phyloP scores from a whole-genome alignment of 1,284 basidiomycete species.

The Ustilago curta region DNA sequence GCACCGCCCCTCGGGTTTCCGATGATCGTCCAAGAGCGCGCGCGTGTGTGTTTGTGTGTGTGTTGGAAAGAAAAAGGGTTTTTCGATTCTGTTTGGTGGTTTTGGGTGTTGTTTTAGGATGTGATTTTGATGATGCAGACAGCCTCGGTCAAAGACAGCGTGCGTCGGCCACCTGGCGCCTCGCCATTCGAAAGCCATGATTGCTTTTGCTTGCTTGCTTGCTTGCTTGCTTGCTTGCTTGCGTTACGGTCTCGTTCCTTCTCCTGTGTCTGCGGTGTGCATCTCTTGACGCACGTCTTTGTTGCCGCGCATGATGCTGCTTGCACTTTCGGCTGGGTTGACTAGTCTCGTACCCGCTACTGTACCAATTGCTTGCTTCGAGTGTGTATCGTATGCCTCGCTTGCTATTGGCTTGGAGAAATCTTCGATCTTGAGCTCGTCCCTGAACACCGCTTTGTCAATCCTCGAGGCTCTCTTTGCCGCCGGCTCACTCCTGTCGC shows the following conservation, averaged over 20 bases:
- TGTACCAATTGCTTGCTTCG: background rate
- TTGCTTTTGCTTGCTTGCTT: too few relatives aligned
- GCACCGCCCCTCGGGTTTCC: conserved; percentile 16
- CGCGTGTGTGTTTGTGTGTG: background rate
- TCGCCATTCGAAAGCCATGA: too few relatives aligned
- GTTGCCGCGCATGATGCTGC: background rate
- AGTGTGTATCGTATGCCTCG: background rate
- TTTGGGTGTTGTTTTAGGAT: background rate
- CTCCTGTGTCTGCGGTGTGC: background rate
- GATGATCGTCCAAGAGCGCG: conserved; percentile 8
- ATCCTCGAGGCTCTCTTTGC: conserved; percentile 1
- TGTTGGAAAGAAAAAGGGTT: too few relatives aligned
- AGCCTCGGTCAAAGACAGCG: too few relatives aligned
- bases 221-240: too few relatives aligned
- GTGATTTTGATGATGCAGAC: too few relatives aligned
- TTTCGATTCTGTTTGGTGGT: too few relatives aligned
- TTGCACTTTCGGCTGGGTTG: background rate
- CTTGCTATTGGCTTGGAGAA: background rate
- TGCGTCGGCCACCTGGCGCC: too few relatives aligned
- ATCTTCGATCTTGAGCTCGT: conserved; percentile 5
- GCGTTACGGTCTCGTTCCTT: background rate
- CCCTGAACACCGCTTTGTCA: conserved; percentile 7
- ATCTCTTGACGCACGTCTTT: background rate
- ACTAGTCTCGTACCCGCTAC: background rate
- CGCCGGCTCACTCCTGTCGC: conserved; percentile 6